Evolutionary conservation across 2,329 filamentous ascomycete species (phyloP).

Genomic region (Didymella sp.): DNA sequence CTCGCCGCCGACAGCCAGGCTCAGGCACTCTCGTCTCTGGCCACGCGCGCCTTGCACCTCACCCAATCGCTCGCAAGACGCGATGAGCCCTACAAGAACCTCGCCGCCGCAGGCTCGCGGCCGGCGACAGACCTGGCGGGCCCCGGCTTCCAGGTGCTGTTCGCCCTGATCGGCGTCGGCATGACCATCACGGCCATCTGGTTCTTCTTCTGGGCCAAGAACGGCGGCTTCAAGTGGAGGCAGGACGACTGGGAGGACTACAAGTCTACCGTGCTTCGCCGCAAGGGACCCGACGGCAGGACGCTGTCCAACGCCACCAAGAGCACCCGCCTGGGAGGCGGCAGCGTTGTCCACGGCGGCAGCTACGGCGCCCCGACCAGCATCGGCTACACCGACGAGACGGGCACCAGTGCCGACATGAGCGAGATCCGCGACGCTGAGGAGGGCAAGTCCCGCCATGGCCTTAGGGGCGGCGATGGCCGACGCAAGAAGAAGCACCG

Average conservation of each 20-base stretch:
- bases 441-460: constrained; percentile 52
- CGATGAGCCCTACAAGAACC: constrained; percentile 24
- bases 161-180: constrained; percentile 79
- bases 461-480: constrained; percentile 53
- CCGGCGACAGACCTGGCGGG: constrained; percentile 54
- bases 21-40: constrained; percentile 40
- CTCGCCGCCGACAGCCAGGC: constrained; percentile 25
- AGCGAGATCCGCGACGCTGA: constrained; percentile 52
- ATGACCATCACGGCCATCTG: constrained; percentile 82
- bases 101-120: constrained; percentile 46
- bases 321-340: constrained; percentile 84
- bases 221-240: constrained; percentile 89
- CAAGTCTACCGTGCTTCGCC: constrained; percentile 89
- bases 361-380: constrained; percentile 51
- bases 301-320: constrained; percentile 82
- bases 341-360: constrained; percentile 76
- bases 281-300: constrained; percentile 87
- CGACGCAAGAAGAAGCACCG: constrained; percentile 58
- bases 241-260: constrained; percentile 96
- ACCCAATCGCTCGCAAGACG: constrained; percentile 43
- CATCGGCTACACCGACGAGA: constrained; percentile 56
- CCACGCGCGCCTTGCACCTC: constrained; percentile 18
- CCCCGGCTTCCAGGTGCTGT: constrained; percentile 78
- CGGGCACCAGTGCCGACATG: constrained; percentile 52
- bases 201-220: constrained; percentile 98